A percentile compares a stretch with the other conserved stretches of the same genome.
Conservation (phyloP, 805 yeast genomes). For the Teunomyces barrocoloradensis region DNA sequence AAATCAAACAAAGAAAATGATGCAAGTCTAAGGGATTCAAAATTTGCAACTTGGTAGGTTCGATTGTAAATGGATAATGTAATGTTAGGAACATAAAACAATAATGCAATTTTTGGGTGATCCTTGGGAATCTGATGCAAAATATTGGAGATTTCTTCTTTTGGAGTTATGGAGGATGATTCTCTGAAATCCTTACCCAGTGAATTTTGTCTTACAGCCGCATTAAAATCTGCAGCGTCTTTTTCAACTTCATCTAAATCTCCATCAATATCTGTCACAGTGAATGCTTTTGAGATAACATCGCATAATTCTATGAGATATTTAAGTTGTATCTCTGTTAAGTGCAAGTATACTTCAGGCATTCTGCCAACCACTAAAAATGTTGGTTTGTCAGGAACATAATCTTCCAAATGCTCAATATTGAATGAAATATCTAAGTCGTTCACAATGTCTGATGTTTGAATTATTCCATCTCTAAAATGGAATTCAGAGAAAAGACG, state of each 20-base stretch:
- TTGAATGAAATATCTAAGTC: conserved; percentile 60
- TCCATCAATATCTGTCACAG: conserved; percentile 36
- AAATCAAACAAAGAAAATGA: conserved; percentile 55
- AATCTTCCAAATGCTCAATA: conserved; percentile 52
- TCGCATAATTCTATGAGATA: conserved; percentile 55
- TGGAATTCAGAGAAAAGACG: conserved; percentile 62
- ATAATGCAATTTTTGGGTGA: conserved; percentile 41
- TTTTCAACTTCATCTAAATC: conserved; percentile 51
- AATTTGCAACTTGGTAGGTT: conserved; percentile 35
- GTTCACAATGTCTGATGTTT: conserved; percentile 62
- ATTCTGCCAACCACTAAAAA: conserved; percentile 54
- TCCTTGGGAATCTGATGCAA: conserved; percentile 12
- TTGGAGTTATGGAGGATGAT: neutral
- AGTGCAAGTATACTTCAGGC: conserved; percentile 57
- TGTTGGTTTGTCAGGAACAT: conserved; percentile 41
- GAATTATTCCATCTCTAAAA: conserved; percentile 40
- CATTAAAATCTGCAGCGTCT: conserved; percentile 68
- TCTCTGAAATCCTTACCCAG: neutral
- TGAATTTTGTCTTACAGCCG: conserved; percentile 30
- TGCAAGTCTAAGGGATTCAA: conserved; percentile 35
- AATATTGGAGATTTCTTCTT: neutral
- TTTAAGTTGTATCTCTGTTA: conserved; percentile 72
- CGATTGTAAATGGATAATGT: conserved; percentile 59
- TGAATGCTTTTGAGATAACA: conserved; percentile 55
- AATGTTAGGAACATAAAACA: conserved; percentile 60